A percentile compares a stretch with the other conserved stretches of the same genome.
These are phyloP conservation scores for Alternaria alternata DNA, from an alignment of 2,329 filamentous ascomycete species.

Conservation along the genomic window DNA sequence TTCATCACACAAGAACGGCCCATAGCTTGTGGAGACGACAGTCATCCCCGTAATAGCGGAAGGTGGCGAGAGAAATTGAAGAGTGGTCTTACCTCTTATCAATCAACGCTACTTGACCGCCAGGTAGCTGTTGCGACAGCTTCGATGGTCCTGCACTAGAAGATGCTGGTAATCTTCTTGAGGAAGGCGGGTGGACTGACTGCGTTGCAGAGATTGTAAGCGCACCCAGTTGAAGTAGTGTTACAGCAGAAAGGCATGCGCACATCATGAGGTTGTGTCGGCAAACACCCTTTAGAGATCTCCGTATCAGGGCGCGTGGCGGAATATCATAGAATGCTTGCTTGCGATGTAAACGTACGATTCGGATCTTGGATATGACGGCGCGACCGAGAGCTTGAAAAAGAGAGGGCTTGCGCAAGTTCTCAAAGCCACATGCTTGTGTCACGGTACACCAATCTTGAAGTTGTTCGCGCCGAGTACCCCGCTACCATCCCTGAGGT, in stretches of 20 bases:
- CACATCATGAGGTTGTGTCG: background rate
- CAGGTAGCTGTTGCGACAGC: constrained; percentile 16
- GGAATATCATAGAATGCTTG: too few species aligned
- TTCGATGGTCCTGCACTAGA: background rate
- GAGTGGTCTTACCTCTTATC: constrained; percentile 23
- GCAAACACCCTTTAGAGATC: background rate
- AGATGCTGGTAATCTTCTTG: background rate
- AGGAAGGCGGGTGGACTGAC: background rate
- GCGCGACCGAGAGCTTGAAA: background rate
- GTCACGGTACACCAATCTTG: background rate
- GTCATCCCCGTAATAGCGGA: background rate
- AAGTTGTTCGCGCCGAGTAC: background rate
- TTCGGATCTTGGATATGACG: background rate
- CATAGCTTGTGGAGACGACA: background rate
- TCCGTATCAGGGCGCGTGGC: background rate
- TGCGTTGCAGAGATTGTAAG: background rate
- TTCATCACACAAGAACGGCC: constrained; percentile 1
- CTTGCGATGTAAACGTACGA: background rate
- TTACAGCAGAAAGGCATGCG: background rate
- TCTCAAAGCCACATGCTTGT: background rate
- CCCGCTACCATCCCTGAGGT: background rate
- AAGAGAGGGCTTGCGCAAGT: background rate
- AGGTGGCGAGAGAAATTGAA: background rate
- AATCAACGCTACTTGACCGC: constrained; percentile 17
- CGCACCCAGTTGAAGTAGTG: background rate